Evolutionary conservation across 2,329 filamentous ascomycete genomes (phyloP), one percentile per base, ranked within the genome.

Genomic region (Stachybotrys elegans): DNA sequence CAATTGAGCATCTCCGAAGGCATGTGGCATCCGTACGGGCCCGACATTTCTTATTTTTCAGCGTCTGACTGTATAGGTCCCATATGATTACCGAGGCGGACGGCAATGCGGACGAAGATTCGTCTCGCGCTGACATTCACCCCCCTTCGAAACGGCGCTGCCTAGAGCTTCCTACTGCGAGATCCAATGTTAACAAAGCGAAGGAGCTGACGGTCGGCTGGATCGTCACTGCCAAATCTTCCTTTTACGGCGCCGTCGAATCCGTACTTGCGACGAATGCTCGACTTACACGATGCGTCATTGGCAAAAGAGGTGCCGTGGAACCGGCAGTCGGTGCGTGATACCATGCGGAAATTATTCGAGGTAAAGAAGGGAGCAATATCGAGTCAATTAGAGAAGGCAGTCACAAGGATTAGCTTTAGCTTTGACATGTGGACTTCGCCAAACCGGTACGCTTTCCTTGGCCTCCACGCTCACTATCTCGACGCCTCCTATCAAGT

Each of bases 161-260:
- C 35, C 20, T 37, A 22, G 35, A 37, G 35, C 20, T 22, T 37
- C 35, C 35, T 37, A 37, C 35, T 19, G 35, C 35, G 7, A 37
- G 35, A 37, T 37, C 35, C 17, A 37, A 37, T 37, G 35, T 37
- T 22, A 37, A 37, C 20, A 37, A 37, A 37, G 35, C 35, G 35
- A 37, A 35, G 35, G 35, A 37, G 35, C 20, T 37, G 35, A 37
- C 17, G 17, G 35, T 37, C 35, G 35, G 35, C 35, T 37, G 35
- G 35, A 37, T 37, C 35, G 35, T 37, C 20, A 37, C 35, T 37
- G 35, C 35, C 35, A 37, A n/a, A 37, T 37, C 35, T 37, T 37
- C 35, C 35, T 21, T 37, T 37, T 22, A 37, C 35, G 35, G 35
- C 35, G 19, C 35, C 35, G n/a, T 37, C 35, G 35, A 37, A 37